Evolutionary conservation across 495 filamentous ascomycete species (phyloP).

Genomic region (Lepraria neglecta): DNA sequence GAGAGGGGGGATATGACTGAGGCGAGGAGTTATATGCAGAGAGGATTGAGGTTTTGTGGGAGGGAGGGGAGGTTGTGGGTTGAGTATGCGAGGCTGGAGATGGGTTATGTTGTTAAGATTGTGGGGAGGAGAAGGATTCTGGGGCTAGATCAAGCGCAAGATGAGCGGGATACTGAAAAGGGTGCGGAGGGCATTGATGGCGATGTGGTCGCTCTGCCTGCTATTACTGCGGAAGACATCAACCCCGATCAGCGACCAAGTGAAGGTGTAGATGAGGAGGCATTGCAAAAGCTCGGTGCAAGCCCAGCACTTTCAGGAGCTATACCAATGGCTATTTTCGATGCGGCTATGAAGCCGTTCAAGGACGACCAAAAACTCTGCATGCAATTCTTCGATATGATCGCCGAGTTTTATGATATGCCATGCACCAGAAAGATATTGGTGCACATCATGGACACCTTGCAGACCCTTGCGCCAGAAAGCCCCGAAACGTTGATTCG

Average conservation of each 20-base stretch:
- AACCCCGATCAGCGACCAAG: constrained; percentile 42
- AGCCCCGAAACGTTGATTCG: constrained; percentile 59
- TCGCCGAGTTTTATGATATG: constrained; percentile 57
- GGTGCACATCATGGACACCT: constrained; percentile 62
- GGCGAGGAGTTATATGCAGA: constrained; percentile 79
- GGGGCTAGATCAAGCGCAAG: constrained; percentile 54
- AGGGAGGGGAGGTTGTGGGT: constrained; percentile 67
- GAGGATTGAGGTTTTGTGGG: constrained; percentile 82
- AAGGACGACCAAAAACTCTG: constrained; percentile 56
- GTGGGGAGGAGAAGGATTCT: constrained; percentile 62
- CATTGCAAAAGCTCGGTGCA: constrained; percentile 58
- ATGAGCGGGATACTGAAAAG: constrained; percentile 39
- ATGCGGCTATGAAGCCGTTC: constrained; percentile 74
- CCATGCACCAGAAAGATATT: constrained; percentile 63
- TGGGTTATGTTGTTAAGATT: constrained; percentile 82
- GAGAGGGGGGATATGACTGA: constrained; percentile 75
- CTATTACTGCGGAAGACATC: constrained; percentile 59
- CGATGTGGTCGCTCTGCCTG: constrained; percentile 57
- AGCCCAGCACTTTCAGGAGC: constrained; percentile 83
- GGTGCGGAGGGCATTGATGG: constrained; percentile 41
- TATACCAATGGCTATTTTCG: constrained; percentile 88
- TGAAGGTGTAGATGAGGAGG: constrained; percentile 44
- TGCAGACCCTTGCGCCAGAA: constrained; percentile 52
- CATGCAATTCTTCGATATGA: constrained; percentile 72
- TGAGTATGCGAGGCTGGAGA: constrained; percentile 85